Base-by-base conservation (phyloP, 768 basidiomycete genomes). In the Russula brevipes region DNA sequence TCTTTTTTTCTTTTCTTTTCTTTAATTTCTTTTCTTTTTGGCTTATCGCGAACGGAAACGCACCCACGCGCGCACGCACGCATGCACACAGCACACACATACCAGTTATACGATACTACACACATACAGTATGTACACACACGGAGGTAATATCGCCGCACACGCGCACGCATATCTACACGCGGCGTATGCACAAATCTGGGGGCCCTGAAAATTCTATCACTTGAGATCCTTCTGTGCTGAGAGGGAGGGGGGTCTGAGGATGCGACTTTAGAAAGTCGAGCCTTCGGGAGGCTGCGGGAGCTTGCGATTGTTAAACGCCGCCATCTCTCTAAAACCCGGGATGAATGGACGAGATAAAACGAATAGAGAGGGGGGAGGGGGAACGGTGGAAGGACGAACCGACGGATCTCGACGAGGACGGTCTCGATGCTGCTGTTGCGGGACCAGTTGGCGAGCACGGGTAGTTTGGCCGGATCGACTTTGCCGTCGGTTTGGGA, bases 281-380 rank as follows among this genome's bases (percentile, higher is more conserved):
- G 81, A 85, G 66, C 94, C 94, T 73, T 99, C 97, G 17, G 88
- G 84, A 3, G 97, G 97, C 76, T 99, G 97, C 39, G 94, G 91
- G 42, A 95, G 81, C 78, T 98, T 98, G 69, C 94, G 80, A 75
- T 98, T 99, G 65, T 83, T 83, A 71, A 89, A 86, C 53, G 89
- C 84, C 2, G 88, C 94, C 97, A 99, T 98, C 75, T 97, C 94
- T 78, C 95, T 98, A 68, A 10, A 14, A 45, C 44, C 17, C 53
- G 33, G 16, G 14, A 3, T 14, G 19, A 17, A n/a, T 1, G 17
- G 1, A 38, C 8, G 39, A 4, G 17, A 31, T 12, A 6, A 35
- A 17, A 14, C 5, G 36, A 19, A 14, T 5, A 11, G 54, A 12
- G 31, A 30, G 1, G 11, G 11, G 45, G 4, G 16, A 57, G 51